Evolutionary conservation across 2,329 filamentous ascomycete genomes (phyloP).

Genomic region (Fusarium solani-melongenae): DNA sequence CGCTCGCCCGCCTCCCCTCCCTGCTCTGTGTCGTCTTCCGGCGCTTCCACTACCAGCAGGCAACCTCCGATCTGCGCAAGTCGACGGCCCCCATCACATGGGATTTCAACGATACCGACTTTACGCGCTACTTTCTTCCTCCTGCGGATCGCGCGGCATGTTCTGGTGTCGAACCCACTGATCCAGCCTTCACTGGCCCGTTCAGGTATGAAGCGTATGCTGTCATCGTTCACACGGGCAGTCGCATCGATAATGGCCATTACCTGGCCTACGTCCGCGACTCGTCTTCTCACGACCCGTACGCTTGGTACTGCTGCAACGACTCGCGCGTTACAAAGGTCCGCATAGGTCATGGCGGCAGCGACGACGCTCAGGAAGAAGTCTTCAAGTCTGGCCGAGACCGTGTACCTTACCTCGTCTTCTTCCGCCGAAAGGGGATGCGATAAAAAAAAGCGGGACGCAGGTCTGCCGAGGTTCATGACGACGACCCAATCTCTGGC

Average conservation of each 20-base stretch:
- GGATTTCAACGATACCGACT: conserved; percentile 75
- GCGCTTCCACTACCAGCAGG: conserved; percentile 57
- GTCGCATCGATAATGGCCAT: conserved; percentile 77
- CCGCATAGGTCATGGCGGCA: conserved; percentile 53
- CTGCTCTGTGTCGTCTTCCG: conserved; percentile 84
- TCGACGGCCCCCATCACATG: conserved; percentile 79
- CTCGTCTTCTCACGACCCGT: conserved; percentile 56
- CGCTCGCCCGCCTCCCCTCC: conserved; percentile 81
- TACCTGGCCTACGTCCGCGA: conserved; percentile 80
- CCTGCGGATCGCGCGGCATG: conserved; percentile 46
- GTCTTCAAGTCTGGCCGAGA: conserved; percentile 53
- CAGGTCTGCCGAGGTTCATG: neutral
- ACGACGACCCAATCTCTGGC: neutral
- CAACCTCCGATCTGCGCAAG: conserved; percentile 63
- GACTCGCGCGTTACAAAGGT: conserved; percentile 56
- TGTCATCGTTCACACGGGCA: conserved; percentile 81
- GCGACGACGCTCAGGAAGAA: conserved; percentile 49
- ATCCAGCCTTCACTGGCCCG: conserved; percentile 60
- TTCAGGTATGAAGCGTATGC: conserved; percentile 89
- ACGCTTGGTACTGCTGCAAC: conserved; percentile 62
- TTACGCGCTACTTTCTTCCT: conserved; percentile 57
- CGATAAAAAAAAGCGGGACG: conserved; percentile 23
- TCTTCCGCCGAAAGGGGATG: conserved; percentile 54
- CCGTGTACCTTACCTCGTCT: conserved; percentile 60
- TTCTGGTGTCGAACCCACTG: conserved; percentile 47